Base-by-base conservation (phyloP, 2,329 filamentous ascomycete genomes). In the Aspergillus piperis region DNA sequence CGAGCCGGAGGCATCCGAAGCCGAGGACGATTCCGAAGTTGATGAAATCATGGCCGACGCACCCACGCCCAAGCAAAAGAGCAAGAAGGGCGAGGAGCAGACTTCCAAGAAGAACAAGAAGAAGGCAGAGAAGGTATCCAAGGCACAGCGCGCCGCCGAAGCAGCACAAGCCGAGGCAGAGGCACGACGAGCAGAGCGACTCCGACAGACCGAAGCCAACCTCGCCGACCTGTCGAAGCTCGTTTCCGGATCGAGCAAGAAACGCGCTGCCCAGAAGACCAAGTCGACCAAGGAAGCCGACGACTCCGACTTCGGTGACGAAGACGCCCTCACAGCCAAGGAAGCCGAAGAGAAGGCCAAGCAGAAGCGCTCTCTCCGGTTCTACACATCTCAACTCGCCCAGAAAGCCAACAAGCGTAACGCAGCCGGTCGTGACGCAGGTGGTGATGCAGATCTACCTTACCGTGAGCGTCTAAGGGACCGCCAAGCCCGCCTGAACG, bases 331-430 rank as follows among this genome's bases (percentile, higher is more conserved):
- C 60, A 91, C 92, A 57, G 87, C 88, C 10, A 84, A 88, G 62
- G 88, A 94, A 62, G 89, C 91, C 0, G 90, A 90, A 44, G 91
- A 96, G 70, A 99, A 99, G 78, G 90, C 89, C 0, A 86, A 87
- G 61, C 90, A 90, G 76, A 96, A 95, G 83, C 96, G 96, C 82
- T 92, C 87, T 65, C 85, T 99, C 60, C 90, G 92, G 64, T 99
- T 99, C 83, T 99, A 99, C 84, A 98, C 96, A 2, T 96, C 93
- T 3, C 95, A 99, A 75, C 95, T 99, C 66, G 90, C 91, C 27
- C 94, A 98, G 75, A 98, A 97, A 78, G 88, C 91, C 59, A 96
- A 92, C 80, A 93, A 91, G 74, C 91, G 83, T 73, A 68, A 87
- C 70, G 62, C 79, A 80, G 76, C 90, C 84, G 64, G 88, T 82